Percentiles rank a stretch among this genome's conserved stretches.
These are phyloP conservation scores for Piromyces finnis DNA, from an alignment of 192 early-diverging fungal species.

Conservation along the genomic window DNA sequence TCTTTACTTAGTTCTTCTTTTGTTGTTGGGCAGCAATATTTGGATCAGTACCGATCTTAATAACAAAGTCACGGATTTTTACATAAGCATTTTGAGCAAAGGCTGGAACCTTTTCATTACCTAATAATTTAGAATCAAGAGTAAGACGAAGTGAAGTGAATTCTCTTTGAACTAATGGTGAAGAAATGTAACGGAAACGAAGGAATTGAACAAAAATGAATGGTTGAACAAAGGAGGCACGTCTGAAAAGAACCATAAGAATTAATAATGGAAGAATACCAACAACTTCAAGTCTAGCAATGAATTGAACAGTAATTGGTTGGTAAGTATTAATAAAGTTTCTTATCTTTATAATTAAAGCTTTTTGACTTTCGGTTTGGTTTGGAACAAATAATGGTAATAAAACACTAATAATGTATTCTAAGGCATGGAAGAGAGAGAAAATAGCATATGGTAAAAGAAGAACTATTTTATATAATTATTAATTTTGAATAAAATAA, in stretches of 20 bases:
- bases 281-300: constrained; percentile 50
- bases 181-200: constrained; percentile 50
- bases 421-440: constrained; percentile 55
- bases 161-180: constrained; percentile 9
- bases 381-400: constrained; percentile 41
- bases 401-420: constrained; percentile 46
- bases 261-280: constrained; percentile 43
- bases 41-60: background rate
- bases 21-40: background rate
- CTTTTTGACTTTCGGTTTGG: constrained; percentile 10
- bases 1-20: background rate
- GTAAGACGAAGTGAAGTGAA: background rate
- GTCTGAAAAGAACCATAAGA: constrained; percentile 19
- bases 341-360: constrained; percentile 21
- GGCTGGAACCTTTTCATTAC: background rate
- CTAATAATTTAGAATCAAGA: background rate
- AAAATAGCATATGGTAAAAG: constrained; percentile 55
- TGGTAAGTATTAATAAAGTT: constrained; percentile 30
- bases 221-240: constrained; percentile 28
- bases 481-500: background rate
- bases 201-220: constrained; percentile 53
- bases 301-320: constrained; percentile 31
- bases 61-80: background rate
- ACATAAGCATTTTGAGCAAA: background rate
- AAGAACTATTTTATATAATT: background rate